A percentile compares a stretch with the other conserved stretches of the same genome.
These are phyloP conservation scores for Cladosporium sp. DNA, from an alignment of 2,329 filamentous ascomycete species.

Conservation along the genomic window DNA sequence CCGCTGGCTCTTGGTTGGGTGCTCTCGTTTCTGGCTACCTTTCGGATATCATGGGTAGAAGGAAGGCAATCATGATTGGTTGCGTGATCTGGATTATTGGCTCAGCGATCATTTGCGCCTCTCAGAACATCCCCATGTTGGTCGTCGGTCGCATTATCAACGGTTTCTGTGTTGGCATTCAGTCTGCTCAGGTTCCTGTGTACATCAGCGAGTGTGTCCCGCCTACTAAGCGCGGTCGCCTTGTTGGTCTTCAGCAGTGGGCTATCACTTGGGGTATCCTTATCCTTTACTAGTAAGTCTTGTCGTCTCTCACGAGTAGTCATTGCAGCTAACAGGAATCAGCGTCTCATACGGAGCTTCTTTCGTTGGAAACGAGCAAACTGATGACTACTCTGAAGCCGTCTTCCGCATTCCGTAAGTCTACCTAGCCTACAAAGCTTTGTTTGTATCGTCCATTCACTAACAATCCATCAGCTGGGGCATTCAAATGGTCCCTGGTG, in stretches of 20 bases:
- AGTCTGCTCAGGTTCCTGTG: constrained; percentile 62
- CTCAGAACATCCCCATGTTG: constrained; percentile 64
- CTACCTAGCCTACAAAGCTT: background rate
- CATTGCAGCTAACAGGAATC: background rate
- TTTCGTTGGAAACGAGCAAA: constrained; percentile 46
- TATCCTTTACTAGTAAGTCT: constrained; percentile 55
- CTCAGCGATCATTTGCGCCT: constrained; percentile 56
- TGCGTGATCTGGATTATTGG: constrained; percentile 43
- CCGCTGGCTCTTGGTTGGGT: constrained; percentile 64
- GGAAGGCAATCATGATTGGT: constrained; percentile 50
- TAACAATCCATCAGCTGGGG: constrained; percentile 41
- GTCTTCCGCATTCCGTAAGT: constrained; percentile 51
- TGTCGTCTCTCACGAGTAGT: background rate
- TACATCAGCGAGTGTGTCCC: constrained; percentile 60
- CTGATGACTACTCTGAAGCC: constrained; percentile 14
- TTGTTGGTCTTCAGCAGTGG: constrained; percentile 68
- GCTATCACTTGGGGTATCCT: constrained; percentile 62
- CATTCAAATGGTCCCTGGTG: constrained; percentile 38
- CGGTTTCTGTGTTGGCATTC: constrained; percentile 67
- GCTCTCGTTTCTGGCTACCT: constrained; percentile 55
- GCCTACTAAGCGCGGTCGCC: constrained; percentile 52
- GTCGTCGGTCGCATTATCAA: constrained; percentile 64
- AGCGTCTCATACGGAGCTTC: constrained; percentile 59
- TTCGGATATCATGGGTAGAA: constrained; percentile 52
- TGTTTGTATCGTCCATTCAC: background rate